These are phyloP conservation scores for Metarhizium album DNA, from an alignment of 2,329 filamentous ascomycete genomes.

Conservation along the genomic window DNA sequence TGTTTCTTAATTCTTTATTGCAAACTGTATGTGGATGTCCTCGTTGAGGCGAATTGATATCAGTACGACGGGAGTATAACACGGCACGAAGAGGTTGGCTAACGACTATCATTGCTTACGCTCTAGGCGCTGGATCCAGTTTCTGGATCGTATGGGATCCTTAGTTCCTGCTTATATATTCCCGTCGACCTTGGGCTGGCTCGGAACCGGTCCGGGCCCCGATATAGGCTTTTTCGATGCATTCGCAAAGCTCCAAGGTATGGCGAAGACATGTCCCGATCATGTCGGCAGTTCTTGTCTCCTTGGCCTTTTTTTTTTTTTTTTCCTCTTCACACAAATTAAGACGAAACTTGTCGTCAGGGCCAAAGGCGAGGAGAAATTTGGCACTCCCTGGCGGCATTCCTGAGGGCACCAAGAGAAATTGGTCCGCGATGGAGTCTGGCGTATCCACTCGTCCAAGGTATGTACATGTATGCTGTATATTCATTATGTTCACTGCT, in stretches of 20 bases:
- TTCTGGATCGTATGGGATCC: not conserved
- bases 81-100: not conserved
- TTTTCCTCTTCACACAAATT: no score
- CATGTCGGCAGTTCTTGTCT: not conserved
- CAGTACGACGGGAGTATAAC: no score
- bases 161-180: no score
- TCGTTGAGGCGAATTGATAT: not conserved
- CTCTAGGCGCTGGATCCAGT: not conserved
- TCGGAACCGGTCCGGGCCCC: not conserved
- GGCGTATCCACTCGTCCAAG: slow-evolving; percentile 1
- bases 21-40: not conserved
- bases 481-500: slow-evolving; percentile 3
- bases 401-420: not conserved
- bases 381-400: not conserved
- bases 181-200: not conserved
- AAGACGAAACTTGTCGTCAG: not conserved
- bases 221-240: slow-evolving; percentile 2
- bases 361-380: not conserved
- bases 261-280: not conserved
- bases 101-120: not conserved
- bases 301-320: no score
- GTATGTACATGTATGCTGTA: no score
- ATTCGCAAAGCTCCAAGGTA: slow-evolving; percentile 7
- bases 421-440: not conserved
- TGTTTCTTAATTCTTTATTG: no score